A percentile compares a stretch with the other conserved stretches of the same genome.
These are phyloP conservation scores for Fragaria iinumae DNA, from an alignment of 306 rosid species.

Conservation along the genomic window DNA sequence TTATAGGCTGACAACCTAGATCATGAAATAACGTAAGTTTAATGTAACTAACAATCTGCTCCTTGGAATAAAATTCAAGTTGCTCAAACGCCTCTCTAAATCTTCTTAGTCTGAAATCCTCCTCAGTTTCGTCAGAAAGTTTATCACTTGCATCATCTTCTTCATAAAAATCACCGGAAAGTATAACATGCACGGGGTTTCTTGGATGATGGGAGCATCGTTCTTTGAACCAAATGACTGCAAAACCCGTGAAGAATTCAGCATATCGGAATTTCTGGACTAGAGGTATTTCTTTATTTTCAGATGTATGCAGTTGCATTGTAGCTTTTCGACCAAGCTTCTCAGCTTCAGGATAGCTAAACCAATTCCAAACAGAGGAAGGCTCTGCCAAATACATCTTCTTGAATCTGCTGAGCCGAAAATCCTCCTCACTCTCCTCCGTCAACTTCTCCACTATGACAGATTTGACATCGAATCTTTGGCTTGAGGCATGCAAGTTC, in stretches of 20 bases:
- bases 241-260: background rate
- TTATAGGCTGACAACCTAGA: background rate
- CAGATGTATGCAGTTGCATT: background rate
- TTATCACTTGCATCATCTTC: background rate
- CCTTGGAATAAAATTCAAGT: background rate
- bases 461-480: too few species aligned
- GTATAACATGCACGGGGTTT: background rate
- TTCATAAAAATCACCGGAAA: background rate
- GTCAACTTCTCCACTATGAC: background rate
- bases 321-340: background rate
- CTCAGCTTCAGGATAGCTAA: background rate
- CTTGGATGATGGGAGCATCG: background rate
- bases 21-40: background rate
- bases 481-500: too few species aligned
- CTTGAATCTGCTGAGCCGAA: background rate
- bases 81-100: background rate
- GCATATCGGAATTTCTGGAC: background rate
- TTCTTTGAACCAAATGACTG: background rate
- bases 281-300: background rate
- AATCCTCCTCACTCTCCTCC: background rate
- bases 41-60: background rate
- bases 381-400: background rate
- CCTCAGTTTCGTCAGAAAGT: background rate
- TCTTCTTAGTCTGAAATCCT: conserved; percentile 5
- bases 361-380: background rate